These are phyloP conservation scores for Sclerotinia nivalis DNA, from an alignment of 2,329 filamentous ascomycete species.

Conservation along the genomic window DNA sequence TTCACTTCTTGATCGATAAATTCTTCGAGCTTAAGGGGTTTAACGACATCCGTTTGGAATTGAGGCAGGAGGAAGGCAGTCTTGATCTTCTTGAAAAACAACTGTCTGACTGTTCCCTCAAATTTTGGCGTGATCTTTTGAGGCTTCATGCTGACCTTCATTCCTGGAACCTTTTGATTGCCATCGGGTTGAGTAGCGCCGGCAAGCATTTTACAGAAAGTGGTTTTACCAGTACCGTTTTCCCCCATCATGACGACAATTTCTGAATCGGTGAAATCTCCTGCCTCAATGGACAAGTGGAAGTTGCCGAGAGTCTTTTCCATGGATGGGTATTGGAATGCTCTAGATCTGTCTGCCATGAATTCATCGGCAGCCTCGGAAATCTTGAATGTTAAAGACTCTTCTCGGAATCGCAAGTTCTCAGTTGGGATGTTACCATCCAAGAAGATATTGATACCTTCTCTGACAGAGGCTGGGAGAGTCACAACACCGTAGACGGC, in stretches of 20 bases:
- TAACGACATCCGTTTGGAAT: conserved; percentile 99
- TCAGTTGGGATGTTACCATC: conserved; percentile 98
- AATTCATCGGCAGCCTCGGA: conserved; percentile 88
- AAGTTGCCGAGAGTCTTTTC: conserved; percentile 90
- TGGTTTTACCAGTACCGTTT: conserved; percentile 99
- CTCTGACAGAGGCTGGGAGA: conserved; percentile 89
- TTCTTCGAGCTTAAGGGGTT: conserved; percentile 97
- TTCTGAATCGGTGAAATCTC: conserved; percentile 94
- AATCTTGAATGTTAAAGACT: conserved; percentile 93
- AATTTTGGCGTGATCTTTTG: conserved; percentile 99
- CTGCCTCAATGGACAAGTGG: conserved; percentile 76
- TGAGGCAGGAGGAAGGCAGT: conserved; percentile 93
- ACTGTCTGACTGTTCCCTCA: conserved; percentile 90
- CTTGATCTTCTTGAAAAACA: conserved; percentile 99
- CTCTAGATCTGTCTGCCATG: conserved; percentile 77
- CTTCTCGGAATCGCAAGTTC: conserved; percentile 96
- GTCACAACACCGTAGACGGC: conserved; percentile 98
- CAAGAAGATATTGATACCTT: conserved; percentile 99
- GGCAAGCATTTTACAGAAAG: conserved; percentile 94
- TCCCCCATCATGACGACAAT: conserved; percentile 99
- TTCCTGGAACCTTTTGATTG: conserved; percentile 74
- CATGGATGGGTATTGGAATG: conserved; percentile 87
- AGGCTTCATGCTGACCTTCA: conserved; percentile 99
- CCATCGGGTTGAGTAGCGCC: conserved; percentile 90
- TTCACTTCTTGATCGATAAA: conserved; percentile 99